Evolutionary conservation across 805 yeast genomes (phyloP), one percentile per base, ranked within the genome.

Genomic region (Lipomyces spencermartinsiae): DNA sequence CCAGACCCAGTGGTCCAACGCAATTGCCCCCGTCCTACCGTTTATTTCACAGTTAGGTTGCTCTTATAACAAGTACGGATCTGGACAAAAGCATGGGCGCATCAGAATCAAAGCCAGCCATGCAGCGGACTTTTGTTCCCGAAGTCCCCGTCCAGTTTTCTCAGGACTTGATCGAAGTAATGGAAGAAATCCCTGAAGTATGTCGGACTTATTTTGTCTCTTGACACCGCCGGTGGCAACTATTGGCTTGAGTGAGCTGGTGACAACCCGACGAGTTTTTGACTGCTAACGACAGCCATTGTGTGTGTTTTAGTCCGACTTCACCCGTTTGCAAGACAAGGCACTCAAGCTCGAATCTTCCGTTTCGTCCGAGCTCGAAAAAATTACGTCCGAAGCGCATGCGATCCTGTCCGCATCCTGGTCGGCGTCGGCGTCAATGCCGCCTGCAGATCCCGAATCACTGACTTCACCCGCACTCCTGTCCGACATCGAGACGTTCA

Each of bases 291-390:
- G 61, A 53, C 37, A 37, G 12, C 35, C 16, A n/a, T n/a, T n/a
- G 35, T 19, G 49, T 34, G 12, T 22, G 31, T 46, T 34, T 16
- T 53, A 77, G 74, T 75, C 82, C 53, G 81, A 80, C 68, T 76
- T 75, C 67, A 76, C 80, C 25, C 79, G 82, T 55, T 62, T 73
- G 29, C 80, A 79, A 58, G 73, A 72, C 63, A 57, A 75, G 8
- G 78, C 76, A 22, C 74, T 75, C 67, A 70, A 74, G 64, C 74
- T 80, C 61, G 81, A 80, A 72, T 78, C 77, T 16, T 69, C 70
- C 63, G 80, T 80, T 8, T 66, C 78, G 12, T 73, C 74, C 67
- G 77, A 78, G 60, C 76, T 80, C 46, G 70, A 72, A 35, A 73
- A 76, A 66, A 72, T 77, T 29, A 75, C 74, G 63, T 64, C 64